Evolutionary conservation across 257 asterid species (phyloP).

Genomic region (Gardenia jasminoides): DNA sequence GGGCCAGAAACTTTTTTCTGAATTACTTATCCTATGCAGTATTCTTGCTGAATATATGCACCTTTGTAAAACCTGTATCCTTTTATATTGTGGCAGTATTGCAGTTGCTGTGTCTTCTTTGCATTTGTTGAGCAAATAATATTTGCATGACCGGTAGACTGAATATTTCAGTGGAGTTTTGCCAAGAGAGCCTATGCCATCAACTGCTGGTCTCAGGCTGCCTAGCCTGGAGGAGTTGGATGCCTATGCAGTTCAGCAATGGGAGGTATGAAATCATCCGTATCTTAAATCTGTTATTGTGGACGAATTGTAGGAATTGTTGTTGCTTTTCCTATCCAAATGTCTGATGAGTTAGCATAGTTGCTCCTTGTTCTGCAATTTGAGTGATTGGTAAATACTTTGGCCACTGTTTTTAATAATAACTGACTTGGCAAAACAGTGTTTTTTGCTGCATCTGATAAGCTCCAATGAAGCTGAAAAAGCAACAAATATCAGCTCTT

Average conservation of each 20-base stretch:
- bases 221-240: constrained; percentile 87
- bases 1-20: neutral
- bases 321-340: constrained; percentile 3
- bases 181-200: constrained; percentile 95
- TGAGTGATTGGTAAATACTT: constrained; percentile 14
- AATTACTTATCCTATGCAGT: neutral
- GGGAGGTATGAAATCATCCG: constrained; percentile 74
- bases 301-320: constrained; percentile 19
- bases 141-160: constrained; percentile 28
- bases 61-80: neutral
- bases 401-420: constrained; percentile 35
- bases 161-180: constrained; percentile 66
- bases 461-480: constrained; percentile 82
- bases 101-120: constrained; percentile 1
- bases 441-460: constrained; percentile 93
- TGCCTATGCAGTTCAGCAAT: constrained; percentile 79
- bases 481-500: constrained; percentile 77
- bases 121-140: neutral
- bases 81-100: neutral
- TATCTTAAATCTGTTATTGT: constrained; percentile 12
- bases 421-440: constrained; percentile 44
- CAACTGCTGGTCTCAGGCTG: constrained; percentile 75
- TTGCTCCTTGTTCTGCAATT: constrained; percentile 32
- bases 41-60: neutral
- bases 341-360: constrained; percentile 20